These are phyloP conservation scores for Herpetomonas tarakana DNA, from an alignment of 208 protist genomes.

Conservation along the genomic window DNA sequence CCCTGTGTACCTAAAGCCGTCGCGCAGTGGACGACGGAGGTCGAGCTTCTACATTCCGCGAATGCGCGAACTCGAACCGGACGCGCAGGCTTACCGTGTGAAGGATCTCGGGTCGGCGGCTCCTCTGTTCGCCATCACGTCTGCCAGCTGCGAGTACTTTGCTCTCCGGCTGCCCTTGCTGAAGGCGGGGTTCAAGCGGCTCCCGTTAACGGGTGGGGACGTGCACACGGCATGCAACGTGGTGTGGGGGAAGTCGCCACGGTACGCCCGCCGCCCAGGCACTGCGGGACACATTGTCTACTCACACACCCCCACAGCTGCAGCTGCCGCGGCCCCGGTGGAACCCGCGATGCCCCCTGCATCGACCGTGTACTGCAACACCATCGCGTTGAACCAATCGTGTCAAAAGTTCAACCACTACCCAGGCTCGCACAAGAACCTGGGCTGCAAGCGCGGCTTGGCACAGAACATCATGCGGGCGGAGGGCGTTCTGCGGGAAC, in stretches of 20 bases:
- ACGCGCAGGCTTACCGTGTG: slow-evolving; percentile 21
- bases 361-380: neutral
- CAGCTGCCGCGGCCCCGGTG: neutral
- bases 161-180: slow-evolving; percentile 91
- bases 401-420: slow-evolving; percentile 88
- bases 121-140: slow-evolving; percentile 77
- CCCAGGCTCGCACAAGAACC: slow-evolving; percentile 65
- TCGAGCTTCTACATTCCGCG: slow-evolving; percentile 77
- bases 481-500: slow-evolving; percentile 3
- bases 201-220: slow-evolving; percentile 17
- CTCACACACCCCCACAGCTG: neutral
- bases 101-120: slow-evolving; percentile 45
- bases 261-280: neutral
- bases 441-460: slow-evolving; percentile 88
- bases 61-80: slow-evolving; percentile 42
- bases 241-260: slow-evolving; percentile 40
- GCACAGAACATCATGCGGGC: slow-evolving; percentile 35
- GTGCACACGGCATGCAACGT: slow-evolving; percentile 51
- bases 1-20: slow-evolving; percentile 71
- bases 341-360: neutral
- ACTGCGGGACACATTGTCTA: neutral
- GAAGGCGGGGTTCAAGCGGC: slow-evolving; percentile 76
- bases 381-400: slow-evolving; percentile 2
- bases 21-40: slow-evolving; percentile 51
- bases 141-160: slow-evolving; percentile 94